phyloP scores from a whole-genome alignment of 495 filamentous ascomycete genomes.

The Penicillium roqueforti region DNA sequence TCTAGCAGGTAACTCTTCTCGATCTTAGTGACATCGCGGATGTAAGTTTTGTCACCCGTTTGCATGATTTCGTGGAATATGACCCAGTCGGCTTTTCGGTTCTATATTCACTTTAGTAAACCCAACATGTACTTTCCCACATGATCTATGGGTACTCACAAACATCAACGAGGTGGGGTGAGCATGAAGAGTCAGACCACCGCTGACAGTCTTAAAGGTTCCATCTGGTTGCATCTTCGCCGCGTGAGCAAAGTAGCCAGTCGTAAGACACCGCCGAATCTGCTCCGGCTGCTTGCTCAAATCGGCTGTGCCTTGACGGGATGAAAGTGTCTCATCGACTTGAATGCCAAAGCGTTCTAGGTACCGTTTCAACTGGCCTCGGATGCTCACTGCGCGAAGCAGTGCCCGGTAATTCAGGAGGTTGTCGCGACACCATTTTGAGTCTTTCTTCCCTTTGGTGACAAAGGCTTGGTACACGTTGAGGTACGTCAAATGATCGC shows the following conservation, averaged over 20 bases:
- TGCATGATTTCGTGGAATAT: slow-evolving; percentile 95
- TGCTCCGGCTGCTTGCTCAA: slow-evolving; percentile 56
- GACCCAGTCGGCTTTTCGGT: slow-evolving; percentile 96
- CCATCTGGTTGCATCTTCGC: slow-evolving; percentile 96
- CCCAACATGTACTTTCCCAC: background rate
- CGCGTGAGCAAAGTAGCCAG: slow-evolving; percentile 92
- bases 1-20: slow-evolving; percentile 88
- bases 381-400: slow-evolving; percentile 76
- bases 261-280: slow-evolving; percentile 81
- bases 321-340: slow-evolving; percentile 56
- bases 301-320: slow-evolving; percentile 25
- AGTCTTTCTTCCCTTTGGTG: slow-evolving; percentile 77
- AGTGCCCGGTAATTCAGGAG: slow-evolving; percentile 81
- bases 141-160: slow-evolving; percentile 42
- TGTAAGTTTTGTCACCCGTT: slow-evolving; percentile 83
- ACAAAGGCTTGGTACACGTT: slow-evolving; percentile 93
- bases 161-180: slow-evolving; percentile 96
- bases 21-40: slow-evolving; percentile 87
- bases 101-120: slow-evolving; percentile 43
- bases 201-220: slow-evolving; percentile 76
- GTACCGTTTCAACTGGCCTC: slow-evolving; percentile 80
- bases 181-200: slow-evolving; percentile 68
- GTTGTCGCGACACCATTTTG: slow-evolving; percentile 83
- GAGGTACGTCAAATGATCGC: slow-evolving; percentile 89
- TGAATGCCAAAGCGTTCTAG: slow-evolving; percentile 79